These are phyloP conservation scores for Podila clonocystis DNA, from an alignment of 192 early-diverging fungal genomes.

Conservation along the genomic window DNA sequence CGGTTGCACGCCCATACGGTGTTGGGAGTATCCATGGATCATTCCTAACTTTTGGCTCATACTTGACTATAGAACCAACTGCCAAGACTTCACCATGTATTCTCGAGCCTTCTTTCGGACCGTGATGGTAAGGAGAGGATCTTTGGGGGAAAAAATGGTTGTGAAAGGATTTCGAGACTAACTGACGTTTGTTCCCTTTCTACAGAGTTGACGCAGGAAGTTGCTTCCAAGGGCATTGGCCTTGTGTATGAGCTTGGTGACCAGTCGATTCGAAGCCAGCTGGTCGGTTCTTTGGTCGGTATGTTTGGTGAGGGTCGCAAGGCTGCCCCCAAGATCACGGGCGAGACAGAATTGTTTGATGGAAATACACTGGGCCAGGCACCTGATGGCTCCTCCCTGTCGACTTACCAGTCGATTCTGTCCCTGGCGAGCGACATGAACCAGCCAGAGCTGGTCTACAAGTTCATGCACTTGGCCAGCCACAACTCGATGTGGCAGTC, in stretches of 20 bases:
- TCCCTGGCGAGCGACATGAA: conserved; percentile 94
- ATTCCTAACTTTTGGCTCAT: neutral
- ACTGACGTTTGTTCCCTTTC: neutral
- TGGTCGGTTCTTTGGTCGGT: conserved; percentile 77
- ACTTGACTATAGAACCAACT: conserved; percentile 53
- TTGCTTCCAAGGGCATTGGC: conserved; percentile 88
- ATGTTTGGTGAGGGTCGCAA: conserved; percentile 79
- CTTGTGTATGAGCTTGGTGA: conserved; percentile 87
- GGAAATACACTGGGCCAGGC: conserved; percentile 72
- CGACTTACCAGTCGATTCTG: conserved; percentile 83
- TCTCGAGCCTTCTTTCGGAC: conserved; percentile 81
- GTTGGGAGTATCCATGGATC: neutral
- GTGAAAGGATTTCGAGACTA: neutral
- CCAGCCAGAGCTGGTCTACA: conserved; percentile 93
- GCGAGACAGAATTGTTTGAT: conserved; percentile 80
- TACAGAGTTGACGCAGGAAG: conserved; percentile 83
- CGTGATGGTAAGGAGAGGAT: conserved; percentile 70
- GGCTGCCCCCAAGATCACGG: conserved; percentile 57
- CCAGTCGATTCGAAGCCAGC: conserved; percentile 66
- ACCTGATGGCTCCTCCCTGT: conserved; percentile 76
- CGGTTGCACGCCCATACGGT: no score
- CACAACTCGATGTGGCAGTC: conserved; percentile 95
- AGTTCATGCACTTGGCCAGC: conserved; percentile 92
- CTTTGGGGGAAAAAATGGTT: neutral
- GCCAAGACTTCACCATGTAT: conserved; percentile 75